These are phyloP conservation scores for Gaeumannomyces tritici DNA, from an alignment of 2,329 filamentous ascomycete genomes.

Conservation along the genomic window DNA sequence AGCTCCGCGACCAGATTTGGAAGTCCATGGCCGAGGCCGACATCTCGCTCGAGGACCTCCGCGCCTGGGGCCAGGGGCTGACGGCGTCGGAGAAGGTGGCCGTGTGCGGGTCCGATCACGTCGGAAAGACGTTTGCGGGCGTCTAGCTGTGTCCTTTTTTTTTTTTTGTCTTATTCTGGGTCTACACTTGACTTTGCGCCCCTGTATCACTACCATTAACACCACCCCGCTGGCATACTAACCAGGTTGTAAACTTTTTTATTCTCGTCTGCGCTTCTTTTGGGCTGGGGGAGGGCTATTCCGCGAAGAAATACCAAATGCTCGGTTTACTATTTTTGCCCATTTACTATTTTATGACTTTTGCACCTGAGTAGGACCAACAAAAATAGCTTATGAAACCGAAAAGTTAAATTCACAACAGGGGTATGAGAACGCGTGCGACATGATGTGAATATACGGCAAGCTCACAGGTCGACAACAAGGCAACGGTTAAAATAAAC, in stretches of 20 bases:
- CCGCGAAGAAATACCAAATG: not conserved
- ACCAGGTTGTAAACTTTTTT: not conserved
- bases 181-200: not conserved
- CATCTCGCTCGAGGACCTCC: slow-evolving; percentile 11
- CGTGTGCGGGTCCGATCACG: slow-evolving; percentile 11
- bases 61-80: slow-evolving; percentile 11
- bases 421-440: not conserved
- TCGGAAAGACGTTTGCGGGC: slow-evolving; percentile 13
- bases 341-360: not conserved
- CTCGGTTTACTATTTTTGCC: not conserved
- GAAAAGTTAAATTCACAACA: not conserved
- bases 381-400: not conserved
- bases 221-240: not conserved
- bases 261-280: not conserved
- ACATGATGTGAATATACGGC: not conserved
- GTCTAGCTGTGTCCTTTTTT: slow-evolving; percentile 3
- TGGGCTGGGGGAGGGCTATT: not conserved
- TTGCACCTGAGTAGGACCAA: not conserved
- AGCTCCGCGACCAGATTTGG: not conserved
- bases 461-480: no score
- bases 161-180: not conserved
- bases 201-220: not conserved
- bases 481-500: no score
- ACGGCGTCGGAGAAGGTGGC: slow-evolving; percentile 9
- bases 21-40: slow-evolving; percentile 3